Base-by-base conservation (phyloP, 1,139 yeast species). In the Scheffersomyces insectosa region DNA sequence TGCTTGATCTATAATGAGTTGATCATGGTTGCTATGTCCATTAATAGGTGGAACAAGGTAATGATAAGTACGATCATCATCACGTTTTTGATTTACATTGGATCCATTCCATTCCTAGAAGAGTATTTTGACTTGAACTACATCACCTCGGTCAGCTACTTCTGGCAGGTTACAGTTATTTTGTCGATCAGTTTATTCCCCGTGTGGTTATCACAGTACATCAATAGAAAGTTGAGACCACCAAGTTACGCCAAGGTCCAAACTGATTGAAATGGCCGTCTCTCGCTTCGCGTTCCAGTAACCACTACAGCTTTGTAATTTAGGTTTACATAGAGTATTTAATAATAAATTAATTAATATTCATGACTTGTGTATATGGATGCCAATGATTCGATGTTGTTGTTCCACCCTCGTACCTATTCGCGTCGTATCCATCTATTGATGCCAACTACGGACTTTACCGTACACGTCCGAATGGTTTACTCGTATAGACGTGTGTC, bases 211-310 rank as follows among this genome's bases (percentile, higher is more conserved):
- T 83, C 83, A 3, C 88, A 88, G 62, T 75, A 88, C 5, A 68
- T 91, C 25, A 82, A 85, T 57, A 77, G 96, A 49, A 81, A 75
- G 51, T 65, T 95, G 45, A 80, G 90, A 51, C 99, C 99, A 7
- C 99, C 99, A 33, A 90, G 88, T 60, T 93, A 95, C 64, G 98
- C 98, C n/a, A 93, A 93, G 62, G 98, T 93, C 39, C 97, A 88
- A 63, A 95, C 85, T 49, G 82, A 68, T 47, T 70, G 56, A 32
- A 23, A 5, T 8, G 29, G n/a, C 25, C 12, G 25, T 33, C 16
- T 14, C 8, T n/a, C 25, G 25, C 25, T 20, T 20, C 8, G 7
- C 8, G 25, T 20, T 20, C 25, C 8, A 20, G 25, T 7, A 6
- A 8, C 25, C 6, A 20, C 25, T 20, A 20, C 25, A 3, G 25